Base-by-base conservation (phyloP, 2,329 filamentous ascomycete species). In the Grosmannia huntii region DNA sequence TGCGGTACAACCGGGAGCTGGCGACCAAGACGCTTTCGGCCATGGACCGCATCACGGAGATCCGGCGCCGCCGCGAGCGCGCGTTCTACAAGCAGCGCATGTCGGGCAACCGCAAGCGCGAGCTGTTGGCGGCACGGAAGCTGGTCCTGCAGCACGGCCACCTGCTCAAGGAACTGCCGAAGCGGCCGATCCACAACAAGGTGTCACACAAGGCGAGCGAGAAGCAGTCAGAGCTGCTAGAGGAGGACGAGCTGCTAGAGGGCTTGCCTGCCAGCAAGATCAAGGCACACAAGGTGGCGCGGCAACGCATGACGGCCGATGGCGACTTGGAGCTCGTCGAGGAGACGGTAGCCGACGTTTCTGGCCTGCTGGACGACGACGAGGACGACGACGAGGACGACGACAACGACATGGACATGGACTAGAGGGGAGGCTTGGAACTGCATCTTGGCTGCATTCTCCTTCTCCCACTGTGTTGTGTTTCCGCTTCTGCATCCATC, bases 11-110 rank as follows among this genome's bases (percentile, higher is more conserved):
- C 82, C 86, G 94, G 72, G 89, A 95, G 66, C 83, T 96, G 63
- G 84, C 96, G 63, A 80, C 82, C 66, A 90, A 87, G 68, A 97
- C 94, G 19, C 80, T 97, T 72, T 84, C 87, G 70, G 92, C 91
- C 65, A 99, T 99, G 90, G 81, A 89, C 74, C 83, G 92, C 63
- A 86, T 97, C 66, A 78, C 82, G 67, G 91, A 96, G 78, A 92
- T 97, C 73, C 80, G 90, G 57, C 73, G 82, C 60, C 83, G 85
- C 69, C 82, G 94, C 69, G 92, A 97, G 80, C 82, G 90, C 65
- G 87, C 87, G 64, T 96, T 96, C 76, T 96, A 96, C 79, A 91
- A 89, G 82, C 85, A 87, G 70, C 85, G 94, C 70, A 90, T 97
- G 88, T 85, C 85, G 56, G 91, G 91, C 71, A 95, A 95, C 76